Conservation (phyloP, 345 rosid genomes). For the Eucalyptus marginata region DNA sequence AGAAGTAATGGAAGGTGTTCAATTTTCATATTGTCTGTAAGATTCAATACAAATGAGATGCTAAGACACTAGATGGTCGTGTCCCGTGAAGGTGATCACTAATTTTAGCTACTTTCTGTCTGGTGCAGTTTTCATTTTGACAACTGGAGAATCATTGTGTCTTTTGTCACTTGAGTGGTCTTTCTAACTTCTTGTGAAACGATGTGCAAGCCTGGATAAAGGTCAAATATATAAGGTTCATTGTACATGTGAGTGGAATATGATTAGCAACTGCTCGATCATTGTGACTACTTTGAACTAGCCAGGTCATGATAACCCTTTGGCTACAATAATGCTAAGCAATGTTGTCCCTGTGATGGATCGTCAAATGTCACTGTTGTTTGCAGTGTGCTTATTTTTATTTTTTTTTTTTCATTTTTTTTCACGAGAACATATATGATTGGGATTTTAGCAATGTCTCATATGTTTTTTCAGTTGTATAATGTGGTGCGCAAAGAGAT, state of each 20-base stretch:
- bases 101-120: not conserved
- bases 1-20: not conserved
- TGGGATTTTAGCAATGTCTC: not conserved
- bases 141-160: not conserved
- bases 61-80: not conserved
- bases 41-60: not conserved
- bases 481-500: conserved; percentile 78
- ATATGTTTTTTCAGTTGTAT: conserved; percentile 35
- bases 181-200: not conserved
- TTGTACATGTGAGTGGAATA: not conserved
- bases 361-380: not conserved
- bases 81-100: not conserved
- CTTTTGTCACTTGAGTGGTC: not conserved
- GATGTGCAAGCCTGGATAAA: not conserved
- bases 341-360: not conserved
- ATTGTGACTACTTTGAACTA: not conserved
- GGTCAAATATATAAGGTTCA: not conserved
- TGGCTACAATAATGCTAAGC: not conserved
- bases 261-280: not conserved
- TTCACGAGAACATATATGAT: not conserved
- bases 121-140: not conserved
- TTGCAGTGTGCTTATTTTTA: not conserved
- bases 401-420: not conserved
- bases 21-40: not conserved
- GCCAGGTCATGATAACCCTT: not conserved